phyloP scores from a whole-genome alignment of 23 red algal species.

The Porphyridium purpureum region DNA sequence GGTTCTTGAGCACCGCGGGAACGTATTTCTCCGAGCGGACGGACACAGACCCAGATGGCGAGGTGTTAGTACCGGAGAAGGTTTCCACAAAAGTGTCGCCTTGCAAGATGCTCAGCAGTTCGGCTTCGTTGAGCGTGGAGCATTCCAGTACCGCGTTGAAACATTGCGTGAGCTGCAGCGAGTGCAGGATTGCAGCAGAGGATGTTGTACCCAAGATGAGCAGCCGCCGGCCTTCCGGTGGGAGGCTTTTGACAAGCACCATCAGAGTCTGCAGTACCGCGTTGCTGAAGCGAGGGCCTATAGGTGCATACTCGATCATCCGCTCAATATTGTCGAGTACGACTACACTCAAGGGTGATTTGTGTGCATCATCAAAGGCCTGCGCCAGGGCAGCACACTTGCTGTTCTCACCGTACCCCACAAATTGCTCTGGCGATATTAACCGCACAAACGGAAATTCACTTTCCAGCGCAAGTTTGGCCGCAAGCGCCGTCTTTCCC shows the following conservation, averaged over 20 bases:
- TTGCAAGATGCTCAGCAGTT: conserved; percentile 1
- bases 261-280: conserved; percentile 78
- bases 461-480: conserved; percentile 72
- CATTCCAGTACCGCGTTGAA: conserved; percentile 55
- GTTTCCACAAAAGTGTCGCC: no score
- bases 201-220: conserved; percentile 76
- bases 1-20: no score
- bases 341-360: conserved; percentile 68
- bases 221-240: conserved; percentile 60
- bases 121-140: conserved; percentile 41
- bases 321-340: conserved; percentile 96
- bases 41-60: no score
- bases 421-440: conserved; percentile 66
- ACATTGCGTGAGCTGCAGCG: conserved; percentile 41
- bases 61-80: no score
- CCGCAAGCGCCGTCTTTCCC: conserved; percentile 95
- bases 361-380: conserved; percentile 91
- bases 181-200: conserved; percentile 43
- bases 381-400: conserved; percentile 82
- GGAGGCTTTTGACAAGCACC: conserved; percentile 72
- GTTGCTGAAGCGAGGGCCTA: conserved; percentile 85
- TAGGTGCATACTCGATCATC: conserved; percentile 90
- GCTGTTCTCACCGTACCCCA: conserved; percentile 73
- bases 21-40: no score
- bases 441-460: conserved; percentile 94